A percentile compares a stretch with the other conserved stretches of the same genome.
These are phyloP conservation scores for Fusarium armeniacum DNA, from an alignment of 2,329 filamentous ascomycete species.

Conservation along the genomic window DNA sequence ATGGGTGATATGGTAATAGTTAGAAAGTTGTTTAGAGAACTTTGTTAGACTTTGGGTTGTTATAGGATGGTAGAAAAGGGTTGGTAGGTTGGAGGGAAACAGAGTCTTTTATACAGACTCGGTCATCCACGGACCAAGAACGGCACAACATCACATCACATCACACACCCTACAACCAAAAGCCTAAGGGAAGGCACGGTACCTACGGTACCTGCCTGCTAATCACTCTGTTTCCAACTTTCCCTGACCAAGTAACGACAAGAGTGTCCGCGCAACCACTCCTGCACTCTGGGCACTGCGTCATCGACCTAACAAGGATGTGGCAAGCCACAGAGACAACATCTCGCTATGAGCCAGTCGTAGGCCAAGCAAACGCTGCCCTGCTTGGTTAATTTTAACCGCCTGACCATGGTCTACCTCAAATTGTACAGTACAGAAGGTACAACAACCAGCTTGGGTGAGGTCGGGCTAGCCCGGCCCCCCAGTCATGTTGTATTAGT, in stretches of 20 bases:
- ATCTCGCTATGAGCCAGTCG: slow-evolving; percentile 12
- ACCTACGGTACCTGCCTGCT: slow-evolving; percentile 14
- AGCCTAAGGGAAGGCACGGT: not conserved
- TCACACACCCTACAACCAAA: slow-evolving; percentile 6
- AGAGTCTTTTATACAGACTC: slow-evolving; percentile 47
- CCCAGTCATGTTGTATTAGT: slow-evolving; percentile 2
- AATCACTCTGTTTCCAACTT: slow-evolving; percentile 45
- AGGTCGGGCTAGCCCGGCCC: slow-evolving; percentile 8
- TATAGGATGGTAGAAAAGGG: slow-evolving; percentile 13
- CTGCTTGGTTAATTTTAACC: slow-evolving; percentile 36
- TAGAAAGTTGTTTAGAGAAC: slow-evolving; percentile 22
- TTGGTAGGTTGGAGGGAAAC: slow-evolving; percentile 32
- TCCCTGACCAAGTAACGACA: slow-evolving; percentile 34
- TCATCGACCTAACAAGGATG: slow-evolving; percentile 51
- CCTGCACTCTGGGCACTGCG: slow-evolving; percentile 51
- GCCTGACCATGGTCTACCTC: slow-evolving; percentile 31
- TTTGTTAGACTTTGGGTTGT: slow-evolving; percentile 18
- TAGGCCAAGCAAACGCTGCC: slow-evolving; percentile 42
- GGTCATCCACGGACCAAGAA: slow-evolving; percentile 23
- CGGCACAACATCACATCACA: slow-evolving; percentile 40
- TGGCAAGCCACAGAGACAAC: slow-evolving; percentile 42
- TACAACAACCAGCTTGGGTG: slow-evolving; percentile 18
- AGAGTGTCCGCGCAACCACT: slow-evolving; percentile 35
- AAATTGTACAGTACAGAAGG: not conserved
- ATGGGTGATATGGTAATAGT: slow-evolving; percentile 15